Evolutionary conservation across 148 eudicot species (phyloP).

Genomic region (Camellia granthamiana): DNA sequence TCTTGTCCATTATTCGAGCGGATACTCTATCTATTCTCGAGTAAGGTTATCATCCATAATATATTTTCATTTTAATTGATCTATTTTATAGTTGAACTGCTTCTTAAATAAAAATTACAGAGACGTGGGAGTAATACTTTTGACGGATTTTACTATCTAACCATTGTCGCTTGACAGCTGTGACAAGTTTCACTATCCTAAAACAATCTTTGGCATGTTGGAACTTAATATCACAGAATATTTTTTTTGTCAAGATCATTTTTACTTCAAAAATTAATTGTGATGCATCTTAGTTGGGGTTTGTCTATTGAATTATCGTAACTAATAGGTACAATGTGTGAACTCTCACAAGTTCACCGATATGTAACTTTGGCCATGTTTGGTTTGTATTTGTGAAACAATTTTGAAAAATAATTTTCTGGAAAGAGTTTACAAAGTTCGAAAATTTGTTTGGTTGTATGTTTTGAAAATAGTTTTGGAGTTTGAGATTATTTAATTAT

Average conservation of each 20-base stretch:
- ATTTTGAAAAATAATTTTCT: no score
- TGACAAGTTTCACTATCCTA: neutral
- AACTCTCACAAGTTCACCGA: neutral
- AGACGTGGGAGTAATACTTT: neutral
- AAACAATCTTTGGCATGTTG: neutral
- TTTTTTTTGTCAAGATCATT: neutral
- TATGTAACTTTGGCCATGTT: no score
- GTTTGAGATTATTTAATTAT: no score
- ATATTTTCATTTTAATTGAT: neutral
- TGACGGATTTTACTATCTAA: neutral
- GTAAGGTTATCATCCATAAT: conserved; percentile 52
- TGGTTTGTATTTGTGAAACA: no score
- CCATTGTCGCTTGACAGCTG: neutral
- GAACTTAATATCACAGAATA: neutral
- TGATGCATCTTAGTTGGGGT: neutral
- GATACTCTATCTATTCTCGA: conserved; percentile 69
- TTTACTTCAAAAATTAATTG: neutral
- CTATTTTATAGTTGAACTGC: neutral
- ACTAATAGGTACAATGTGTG: neutral
- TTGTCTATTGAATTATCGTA: neutral
- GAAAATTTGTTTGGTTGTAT: no score
- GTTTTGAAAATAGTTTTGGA: no score
- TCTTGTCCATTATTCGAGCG: conserved; percentile 67
- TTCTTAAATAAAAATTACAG: neutral
- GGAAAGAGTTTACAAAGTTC: no score